Percentiles rank a stretch among this genome's conserved stretches.
These are phyloP conservation scores for Priceomyces melissophilus DNA, from an alignment of 805 yeast species.

Conservation along the genomic window DNA sequence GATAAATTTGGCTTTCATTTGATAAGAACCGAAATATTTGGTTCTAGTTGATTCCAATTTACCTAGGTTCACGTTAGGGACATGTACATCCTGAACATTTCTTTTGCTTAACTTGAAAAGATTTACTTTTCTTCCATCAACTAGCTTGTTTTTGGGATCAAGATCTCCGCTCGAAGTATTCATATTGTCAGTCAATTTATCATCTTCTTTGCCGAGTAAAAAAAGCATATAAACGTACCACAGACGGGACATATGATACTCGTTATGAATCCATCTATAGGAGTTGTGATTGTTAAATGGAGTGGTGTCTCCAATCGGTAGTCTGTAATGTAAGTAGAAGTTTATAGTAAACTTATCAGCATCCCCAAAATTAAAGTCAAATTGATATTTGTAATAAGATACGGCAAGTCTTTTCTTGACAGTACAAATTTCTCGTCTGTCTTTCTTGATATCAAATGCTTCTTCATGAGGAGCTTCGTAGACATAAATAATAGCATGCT, in stretches of 20 bases:
- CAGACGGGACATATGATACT: background rate
- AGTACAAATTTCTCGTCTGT: background rate
- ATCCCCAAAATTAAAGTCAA: background rate
- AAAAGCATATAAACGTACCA: background rate
- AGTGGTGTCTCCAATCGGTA: slow-evolving; percentile 1
- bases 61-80: background rate
- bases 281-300: background rate
- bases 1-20: background rate
- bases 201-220: background rate
- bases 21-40: background rate
- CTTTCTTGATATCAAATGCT: background rate
- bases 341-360: background rate
- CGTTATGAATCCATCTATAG: slow-evolving; percentile 2
- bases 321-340: background rate
- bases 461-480: background rate
- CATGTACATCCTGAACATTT: background rate
- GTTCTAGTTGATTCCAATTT: background rate
- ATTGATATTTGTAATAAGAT: background rate
- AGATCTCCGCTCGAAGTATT: background rate
- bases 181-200: slow-evolving; percentile 1
- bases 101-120: background rate
- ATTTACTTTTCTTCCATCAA: background rate
- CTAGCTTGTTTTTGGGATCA: slow-evolving; percentile 1
- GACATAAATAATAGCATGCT: background rate
- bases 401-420: background rate